Percentiles rank a stretch among this genome's conserved stretches.
Evolutionary conservation across 169 alveolate species (phyloP).

Genomic region (Babesia ovis): DNA sequence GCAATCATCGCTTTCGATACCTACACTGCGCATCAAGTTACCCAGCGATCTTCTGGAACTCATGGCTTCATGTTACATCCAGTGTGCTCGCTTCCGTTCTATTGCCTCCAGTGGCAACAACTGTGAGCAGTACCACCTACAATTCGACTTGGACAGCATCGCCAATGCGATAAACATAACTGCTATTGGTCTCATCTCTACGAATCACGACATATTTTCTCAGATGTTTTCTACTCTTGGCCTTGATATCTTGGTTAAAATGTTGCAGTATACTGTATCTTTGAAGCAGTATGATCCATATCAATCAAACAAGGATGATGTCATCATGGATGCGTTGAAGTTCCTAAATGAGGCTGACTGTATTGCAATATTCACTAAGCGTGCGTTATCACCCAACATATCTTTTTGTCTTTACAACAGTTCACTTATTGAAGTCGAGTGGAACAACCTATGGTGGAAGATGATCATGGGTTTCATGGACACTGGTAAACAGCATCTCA

Average conservation of each 20-base stretch:
- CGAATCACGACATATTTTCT: slow-evolving; percentile 23
- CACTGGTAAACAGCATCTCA: slow-evolving; percentile 10
- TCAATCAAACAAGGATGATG: not conserved
- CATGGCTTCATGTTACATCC: slow-evolving; percentile 23
- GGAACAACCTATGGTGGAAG: slow-evolving; percentile 59
- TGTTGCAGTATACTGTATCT: slow-evolving; percentile 25
- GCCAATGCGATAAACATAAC: slow-evolving; percentile 26
- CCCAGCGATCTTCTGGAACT: slow-evolving; percentile 37
- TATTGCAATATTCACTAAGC: slow-evolving; percentile 57
- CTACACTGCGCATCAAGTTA: slow-evolving; percentile 13
- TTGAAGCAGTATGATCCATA: not conserved
- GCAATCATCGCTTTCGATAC: slow-evolving; percentile 15
- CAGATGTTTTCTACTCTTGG: slow-evolving; percentile 41
- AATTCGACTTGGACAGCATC: slow-evolving; percentile 41
- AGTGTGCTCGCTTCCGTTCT: slow-evolving; percentile 13
- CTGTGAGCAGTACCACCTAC: slow-evolving; percentile 40
- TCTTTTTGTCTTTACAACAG: not conserved
- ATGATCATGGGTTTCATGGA: slow-evolving; percentile 30
- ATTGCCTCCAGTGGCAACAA: not conserved
- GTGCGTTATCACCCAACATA: slow-evolving; percentile 41
- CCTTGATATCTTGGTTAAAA: slow-evolving; percentile 29
- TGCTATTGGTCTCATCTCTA: slow-evolving; percentile 21
- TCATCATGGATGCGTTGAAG: slow-evolving; percentile 1
- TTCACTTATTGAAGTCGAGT: not conserved
- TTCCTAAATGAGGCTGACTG: slow-evolving; percentile 26